Percentiles rank a stretch among this genome's conserved stretches.
phyloP scores from a whole-genome alignment of 148 eudicot species.

The Diospyros lotus region DNA sequence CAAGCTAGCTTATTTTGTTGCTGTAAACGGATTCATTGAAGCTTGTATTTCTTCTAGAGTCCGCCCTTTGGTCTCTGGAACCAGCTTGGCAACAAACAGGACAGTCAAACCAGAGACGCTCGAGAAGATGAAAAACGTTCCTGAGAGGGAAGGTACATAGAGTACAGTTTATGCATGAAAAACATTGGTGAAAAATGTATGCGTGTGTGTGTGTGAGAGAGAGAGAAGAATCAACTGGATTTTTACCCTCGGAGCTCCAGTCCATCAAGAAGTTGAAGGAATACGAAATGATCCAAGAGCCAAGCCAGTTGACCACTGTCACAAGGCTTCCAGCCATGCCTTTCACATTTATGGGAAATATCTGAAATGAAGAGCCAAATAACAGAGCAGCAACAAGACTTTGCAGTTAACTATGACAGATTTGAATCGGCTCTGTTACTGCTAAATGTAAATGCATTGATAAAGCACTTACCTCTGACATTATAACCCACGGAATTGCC shows the following conservation, averaged over 20 bases:
- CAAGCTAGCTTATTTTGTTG: neutral
- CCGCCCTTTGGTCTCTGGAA: conserved; percentile 94
- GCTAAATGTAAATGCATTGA: too few species aligned
- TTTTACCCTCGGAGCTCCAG: conserved; percentile 74
- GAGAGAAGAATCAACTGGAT: neutral
- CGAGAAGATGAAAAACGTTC: conserved; percentile 70
- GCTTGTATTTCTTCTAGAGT: conserved; percentile 89
- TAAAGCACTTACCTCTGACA: conserved; percentile 74
- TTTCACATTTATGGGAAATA: conserved; percentile 85
- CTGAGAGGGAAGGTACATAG: conserved; percentile 28
- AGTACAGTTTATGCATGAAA: neutral
- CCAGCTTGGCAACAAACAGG: conserved; percentile 59
- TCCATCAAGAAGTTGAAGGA: conserved; percentile 67
- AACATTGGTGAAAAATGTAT: neutral
- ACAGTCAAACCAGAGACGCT: conserved; percentile 50
- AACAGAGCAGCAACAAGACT: too few species aligned
- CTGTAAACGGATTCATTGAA: conserved; percentile 40
- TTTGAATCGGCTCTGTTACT: too few species aligned
- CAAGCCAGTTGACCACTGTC: conserved; percentile 71
- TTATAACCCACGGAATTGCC: conserved; percentile 85
- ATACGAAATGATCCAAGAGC: conserved; percentile 80
- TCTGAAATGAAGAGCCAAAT: conserved; percentile 32
- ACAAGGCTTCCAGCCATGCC: conserved; percentile 88
- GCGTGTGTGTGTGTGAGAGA: neutral
- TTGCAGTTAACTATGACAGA: too few species aligned